Base-by-base conservation (phyloP, 805 yeast species). In the Candida peoriensis region DNA sequence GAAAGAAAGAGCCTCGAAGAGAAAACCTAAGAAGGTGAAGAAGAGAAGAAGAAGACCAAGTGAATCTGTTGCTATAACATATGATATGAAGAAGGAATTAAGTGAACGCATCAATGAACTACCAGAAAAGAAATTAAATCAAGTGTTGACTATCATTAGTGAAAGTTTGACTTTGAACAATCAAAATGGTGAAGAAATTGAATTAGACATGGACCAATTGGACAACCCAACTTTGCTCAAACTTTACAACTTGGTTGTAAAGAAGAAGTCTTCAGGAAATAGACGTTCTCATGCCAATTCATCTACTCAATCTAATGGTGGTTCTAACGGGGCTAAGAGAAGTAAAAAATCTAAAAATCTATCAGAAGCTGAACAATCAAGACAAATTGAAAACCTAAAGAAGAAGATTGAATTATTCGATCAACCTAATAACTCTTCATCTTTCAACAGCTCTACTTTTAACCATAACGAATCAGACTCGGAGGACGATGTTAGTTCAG, bases 71-170 rank as follows among this genome's bases (percentile, higher is more conserved):
- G 59, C 58, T 11, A 87, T 90, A 34, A 85, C 96, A 0, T 93
- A 86, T 56, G 97, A 89, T 54, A 90, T 90, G 97, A 93, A 93
- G 72, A 85, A 86, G 56, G 93, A 87, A 57, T 79, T 93, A 39
- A 77, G 88, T 37, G 97, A 88, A 54, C 79, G 79, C 47, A 89
- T 93, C 56, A 78, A 81, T 34, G 78, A 77, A 39, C 63, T 79
- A 43, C 74, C 87, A 28, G 94, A 88, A 46, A 77, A 81, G 59
- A 86, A 85, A 63, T 66, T 90, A 49, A 84, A 81, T 48, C 81
- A 83, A 40, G 95, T 88, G 22, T 72, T 90, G 42, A 76, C 82
- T 33, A 87, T 93, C 43, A 87, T 93, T 46, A 82, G 82, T 53
- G 93, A 84, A 57, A 70, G 79, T 34, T 68, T 80, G 72, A 83